Percentiles rank a stretch among this genome's conserved stretches.
These are phyloP conservation scores for Passiflora organensis DNA, from an alignment of 345 rosid species.

Conservation along the genomic window DNA sequence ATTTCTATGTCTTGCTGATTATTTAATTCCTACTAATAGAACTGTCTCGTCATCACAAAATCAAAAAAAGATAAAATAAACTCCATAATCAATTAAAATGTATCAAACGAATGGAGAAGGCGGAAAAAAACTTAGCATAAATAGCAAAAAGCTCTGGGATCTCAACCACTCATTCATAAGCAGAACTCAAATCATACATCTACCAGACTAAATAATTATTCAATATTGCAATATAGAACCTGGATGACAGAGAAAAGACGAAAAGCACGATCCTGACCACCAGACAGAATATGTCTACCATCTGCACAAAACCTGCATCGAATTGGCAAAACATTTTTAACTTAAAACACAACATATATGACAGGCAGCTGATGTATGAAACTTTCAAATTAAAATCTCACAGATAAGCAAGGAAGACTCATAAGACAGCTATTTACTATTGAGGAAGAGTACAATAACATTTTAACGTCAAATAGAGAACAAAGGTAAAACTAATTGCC, in stretches of 20 bases:
- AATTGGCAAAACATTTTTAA: not conserved
- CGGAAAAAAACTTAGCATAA: not conserved
- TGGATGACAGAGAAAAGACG: conserved; percentile 89
- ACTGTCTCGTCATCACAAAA: no score
- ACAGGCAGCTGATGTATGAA: no score
- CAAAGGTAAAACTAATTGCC: not conserved
- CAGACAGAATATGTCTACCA: conserved; percentile 95
- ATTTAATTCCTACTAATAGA: no score
- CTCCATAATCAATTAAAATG: not conserved
- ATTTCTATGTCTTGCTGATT: no score
- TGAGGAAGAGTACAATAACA: not conserved
- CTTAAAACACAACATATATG: conserved; percentile 5
- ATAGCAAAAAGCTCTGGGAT: no score
- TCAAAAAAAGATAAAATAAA: not conserved
- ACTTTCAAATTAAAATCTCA: no score
- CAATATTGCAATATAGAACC: conserved; percentile 29
- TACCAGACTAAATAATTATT: not conserved
- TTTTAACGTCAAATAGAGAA: not conserved
- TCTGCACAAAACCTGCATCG: conserved; percentile 81
- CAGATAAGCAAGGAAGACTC: no score
- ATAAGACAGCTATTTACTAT: no score
- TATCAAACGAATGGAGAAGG: not conserved
- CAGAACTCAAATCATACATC: not conserved
- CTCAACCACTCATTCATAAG: not conserved
- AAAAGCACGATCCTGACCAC: conserved; percentile 97